A percentile compares a stretch with the other conserved stretches of the same genome.
These are phyloP conservation scores for Fusarium sp. DNA, from an alignment of 2,329 filamentous ascomycete genomes.

Conservation along the genomic window DNA sequence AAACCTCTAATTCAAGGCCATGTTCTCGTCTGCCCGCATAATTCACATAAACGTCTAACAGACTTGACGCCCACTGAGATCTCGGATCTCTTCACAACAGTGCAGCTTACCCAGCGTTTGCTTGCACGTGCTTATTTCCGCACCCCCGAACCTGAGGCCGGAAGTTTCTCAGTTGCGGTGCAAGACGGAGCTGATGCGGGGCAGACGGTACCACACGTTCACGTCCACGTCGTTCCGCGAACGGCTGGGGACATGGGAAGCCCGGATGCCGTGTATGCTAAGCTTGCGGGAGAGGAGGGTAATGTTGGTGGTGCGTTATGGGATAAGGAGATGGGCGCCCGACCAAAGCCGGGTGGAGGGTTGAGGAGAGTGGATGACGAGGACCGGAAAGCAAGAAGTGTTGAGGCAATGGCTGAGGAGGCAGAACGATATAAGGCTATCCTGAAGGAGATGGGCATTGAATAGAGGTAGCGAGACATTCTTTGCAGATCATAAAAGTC, in stretches of 20 bases:
- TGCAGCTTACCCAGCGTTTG: slow-evolving; percentile 83
- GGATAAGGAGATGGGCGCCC: slow-evolving; percentile 54
- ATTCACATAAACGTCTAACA: slow-evolving; percentile 74
- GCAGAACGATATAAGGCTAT: slow-evolving; percentile 71
- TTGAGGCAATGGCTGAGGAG: slow-evolving; percentile 83
- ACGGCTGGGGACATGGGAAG: slow-evolving; percentile 61
- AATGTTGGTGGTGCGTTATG: slow-evolving; percentile 79
- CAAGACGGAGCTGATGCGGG: slow-evolving; percentile 92
- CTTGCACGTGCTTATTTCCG: slow-evolving; percentile 68
- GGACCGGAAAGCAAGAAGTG: slow-evolving; percentile 70
- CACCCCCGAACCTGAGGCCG: slow-evolving; percentile 64
- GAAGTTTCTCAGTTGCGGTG: slow-evolving; percentile 91
- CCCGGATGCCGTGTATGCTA: slow-evolving; percentile 79
- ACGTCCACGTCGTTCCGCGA: slow-evolving; percentile 90
- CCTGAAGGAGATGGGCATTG: slow-evolving; percentile 54
- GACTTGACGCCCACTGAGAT: slow-evolving; percentile 79
- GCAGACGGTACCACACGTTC: slow-evolving; percentile 93
- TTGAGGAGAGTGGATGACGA: slow-evolving; percentile 79
- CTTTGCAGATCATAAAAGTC: background rate
- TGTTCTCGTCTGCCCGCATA: slow-evolving; percentile 85
- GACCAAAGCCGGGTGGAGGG: slow-evolving; percentile 61
- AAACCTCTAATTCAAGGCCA: slow-evolving; percentile 94
- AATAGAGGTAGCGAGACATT: slow-evolving; percentile 17
- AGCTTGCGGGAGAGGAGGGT: slow-evolving; percentile 85
- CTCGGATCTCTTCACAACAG: slow-evolving; percentile 84